Conservation (phyloP, 352 stramenopile species). For the Phytophthora boehmeriae region DNA sequence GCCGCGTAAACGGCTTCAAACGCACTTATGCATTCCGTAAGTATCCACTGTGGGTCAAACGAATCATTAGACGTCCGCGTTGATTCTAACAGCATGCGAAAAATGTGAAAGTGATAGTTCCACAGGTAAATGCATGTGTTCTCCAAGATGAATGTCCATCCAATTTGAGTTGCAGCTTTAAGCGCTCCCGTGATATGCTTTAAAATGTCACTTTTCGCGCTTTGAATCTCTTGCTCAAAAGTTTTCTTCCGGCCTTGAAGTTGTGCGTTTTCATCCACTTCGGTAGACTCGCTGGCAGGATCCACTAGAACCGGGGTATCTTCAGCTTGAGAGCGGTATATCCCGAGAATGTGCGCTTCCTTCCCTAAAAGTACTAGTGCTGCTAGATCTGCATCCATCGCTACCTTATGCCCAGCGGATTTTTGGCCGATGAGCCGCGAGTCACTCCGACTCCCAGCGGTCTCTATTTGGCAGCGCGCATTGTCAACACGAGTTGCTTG, state of each 20-base stretch:
- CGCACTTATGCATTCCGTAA: slow-evolving; percentile 63
- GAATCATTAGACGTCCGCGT: not conserved
- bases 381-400: slow-evolving; percentile 24
- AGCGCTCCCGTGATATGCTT: slow-evolving; percentile 42
- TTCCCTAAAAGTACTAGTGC: slow-evolving; percentile 26
- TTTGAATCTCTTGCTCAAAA: slow-evolving; percentile 23
- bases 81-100: slow-evolving; percentile 51
- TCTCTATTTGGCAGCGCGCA: slow-evolving; percentile 10
- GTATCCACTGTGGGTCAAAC: slow-evolving; percentile 49
- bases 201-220: slow-evolving; percentile 60
- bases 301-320: slow-evolving; percentile 1
- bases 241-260: slow-evolving; percentile 8
- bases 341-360: slow-evolving; percentile 43
- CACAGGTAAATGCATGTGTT: slow-evolving; percentile 89
- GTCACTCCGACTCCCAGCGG: slow-evolving; percentile 10
- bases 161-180: slow-evolving; percentile 42
- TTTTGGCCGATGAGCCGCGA: slow-evolving; percentile 1
- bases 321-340: slow-evolving; percentile 26
- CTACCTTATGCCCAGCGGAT: slow-evolving; percentile 4
- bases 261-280: slow-evolving; percentile 9
- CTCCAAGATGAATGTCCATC: slow-evolving; percentile 72
- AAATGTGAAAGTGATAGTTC: slow-evolving; percentile 92
- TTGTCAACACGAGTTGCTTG: slow-evolving; percentile 21
- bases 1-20: slow-evolving; percentile 62
- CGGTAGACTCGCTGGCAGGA: not conserved